Evolutionary conservation across 331 rosid genomes (phyloP).

Genomic region (Cydonia oblonga): DNA sequence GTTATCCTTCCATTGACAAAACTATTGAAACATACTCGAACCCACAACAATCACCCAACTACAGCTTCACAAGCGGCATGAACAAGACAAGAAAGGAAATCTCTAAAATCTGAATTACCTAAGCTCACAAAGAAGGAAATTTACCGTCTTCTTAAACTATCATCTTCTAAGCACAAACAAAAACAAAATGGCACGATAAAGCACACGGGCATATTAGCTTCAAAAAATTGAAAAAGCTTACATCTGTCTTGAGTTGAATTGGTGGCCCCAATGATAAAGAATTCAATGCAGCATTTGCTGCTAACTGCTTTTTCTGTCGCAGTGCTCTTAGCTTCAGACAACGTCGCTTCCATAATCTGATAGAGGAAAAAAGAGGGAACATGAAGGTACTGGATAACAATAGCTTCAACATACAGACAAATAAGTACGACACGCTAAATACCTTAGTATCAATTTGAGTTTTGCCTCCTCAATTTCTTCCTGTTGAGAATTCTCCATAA

Average conservation of each 20-base stretch:
- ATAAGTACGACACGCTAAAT: constrained; percentile 6
- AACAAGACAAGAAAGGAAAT: too few relatives aligned
- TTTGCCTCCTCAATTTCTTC: constrained; percentile 68
- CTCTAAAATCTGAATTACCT: too few relatives aligned
- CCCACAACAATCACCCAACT: not conserved
- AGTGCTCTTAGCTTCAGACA: constrained; percentile 44
- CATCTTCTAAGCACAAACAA: not conserved
- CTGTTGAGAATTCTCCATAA: constrained; percentile 21
- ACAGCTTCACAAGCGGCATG: too few relatives aligned
- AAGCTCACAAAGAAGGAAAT: not conserved
- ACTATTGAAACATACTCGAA: not conserved
- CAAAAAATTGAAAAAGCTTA: constrained; percentile 30
- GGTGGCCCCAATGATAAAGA: constrained; percentile 74
- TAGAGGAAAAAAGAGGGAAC: constrained; percentile 4
- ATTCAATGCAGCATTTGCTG: constrained; percentile 67
- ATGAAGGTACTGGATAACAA: constrained; percentile 8
- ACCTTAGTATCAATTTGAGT: constrained; percentile 80
- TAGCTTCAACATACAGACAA: constrained; percentile 1
- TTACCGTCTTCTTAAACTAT: too few relatives aligned
- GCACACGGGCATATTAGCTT: constrained; percentile 3
- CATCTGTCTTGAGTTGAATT: constrained; percentile 45
- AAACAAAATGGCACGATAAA: not conserved
- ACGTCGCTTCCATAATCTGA: constrained; percentile 85
- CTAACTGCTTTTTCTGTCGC: constrained; percentile 58
- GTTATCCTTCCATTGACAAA: not conserved